Evolutionary conservation across 202 grass and related monocot genomes (phyloP).

Genomic region (Sporobolus alterniflorus): DNA sequence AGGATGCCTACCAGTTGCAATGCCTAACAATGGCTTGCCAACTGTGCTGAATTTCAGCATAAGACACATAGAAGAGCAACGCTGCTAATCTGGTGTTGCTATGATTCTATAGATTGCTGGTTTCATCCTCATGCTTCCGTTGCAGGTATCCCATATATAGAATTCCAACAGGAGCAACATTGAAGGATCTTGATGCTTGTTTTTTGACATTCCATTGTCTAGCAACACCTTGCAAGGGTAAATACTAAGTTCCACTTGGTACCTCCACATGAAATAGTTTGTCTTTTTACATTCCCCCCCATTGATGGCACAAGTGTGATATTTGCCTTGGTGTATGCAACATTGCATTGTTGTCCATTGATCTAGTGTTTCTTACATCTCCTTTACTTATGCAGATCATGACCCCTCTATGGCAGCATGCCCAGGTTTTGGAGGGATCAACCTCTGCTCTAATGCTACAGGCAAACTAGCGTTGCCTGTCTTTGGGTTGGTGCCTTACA

Average conservation of each 20-base stretch:
- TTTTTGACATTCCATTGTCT: constrained; percentile 97
- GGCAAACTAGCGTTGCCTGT: constrained; percentile 52
- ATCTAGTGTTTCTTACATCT: neutral
- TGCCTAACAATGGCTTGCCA: constrained; percentile 64
- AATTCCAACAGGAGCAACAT: constrained; percentile 89
- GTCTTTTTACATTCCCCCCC: neutral
- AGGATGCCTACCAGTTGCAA: constrained; percentile 66
- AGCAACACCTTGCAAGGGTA: constrained; percentile 88
- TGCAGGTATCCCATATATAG: constrained; percentile 99
- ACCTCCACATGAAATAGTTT: neutral
- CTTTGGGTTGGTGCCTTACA: constrained; percentile 81
- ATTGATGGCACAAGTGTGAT: neutral
- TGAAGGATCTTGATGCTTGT: constrained; percentile 96
- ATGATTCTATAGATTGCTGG: constrained; percentile 71
- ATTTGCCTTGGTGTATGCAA: neutral
- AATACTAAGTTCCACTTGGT: constrained; percentile 30
- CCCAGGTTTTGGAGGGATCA: constrained; percentile 44
- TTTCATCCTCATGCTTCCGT: constrained; percentile 65
- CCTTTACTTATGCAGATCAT: constrained; percentile 43
- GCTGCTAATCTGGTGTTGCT: constrained; percentile 50
- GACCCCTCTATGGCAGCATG: constrained; percentile 25
- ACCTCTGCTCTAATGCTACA: neutral
- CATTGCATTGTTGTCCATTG: neutral
- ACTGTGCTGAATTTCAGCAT: constrained; percentile 66
- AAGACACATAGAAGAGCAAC: constrained; percentile 70